These are phyloP conservation scores for Rhododendron ferrugineum DNA, from an alignment of 148 eudicot genomes.

Conservation along the genomic window DNA sequence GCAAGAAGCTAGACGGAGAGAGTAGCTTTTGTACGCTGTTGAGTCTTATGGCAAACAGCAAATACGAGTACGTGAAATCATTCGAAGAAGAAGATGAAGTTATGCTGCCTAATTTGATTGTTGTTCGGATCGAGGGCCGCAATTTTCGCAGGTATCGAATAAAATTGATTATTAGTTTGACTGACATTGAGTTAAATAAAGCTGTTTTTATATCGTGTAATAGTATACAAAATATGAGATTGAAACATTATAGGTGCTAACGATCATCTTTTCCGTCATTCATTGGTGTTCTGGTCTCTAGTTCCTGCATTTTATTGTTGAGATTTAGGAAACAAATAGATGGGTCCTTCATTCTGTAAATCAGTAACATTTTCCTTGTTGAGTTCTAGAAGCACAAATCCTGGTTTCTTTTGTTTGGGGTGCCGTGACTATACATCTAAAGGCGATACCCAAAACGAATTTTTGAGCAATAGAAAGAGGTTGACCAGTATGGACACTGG, in stretches of 20 bases:
- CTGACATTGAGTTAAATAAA: neutral
- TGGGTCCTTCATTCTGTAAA: neutral
- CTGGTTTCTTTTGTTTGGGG: neutral
- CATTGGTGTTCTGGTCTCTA: neutral
- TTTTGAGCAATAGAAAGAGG: neutral
- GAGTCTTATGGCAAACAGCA: constrained; percentile 78
- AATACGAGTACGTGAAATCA: constrained; percentile 76
- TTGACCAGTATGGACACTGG: neutral
- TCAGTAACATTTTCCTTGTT: neutral
- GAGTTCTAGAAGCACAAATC: neutral
- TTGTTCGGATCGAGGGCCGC: constrained; percentile 51
- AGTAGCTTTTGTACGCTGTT: neutral
- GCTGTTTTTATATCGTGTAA: neutral
- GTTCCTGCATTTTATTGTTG: neutral
- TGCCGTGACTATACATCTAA: neutral
- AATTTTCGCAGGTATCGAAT: constrained; percentile 48
- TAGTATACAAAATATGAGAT: neutral
- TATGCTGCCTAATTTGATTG: constrained; percentile 52
- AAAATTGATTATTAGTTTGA: neutral
- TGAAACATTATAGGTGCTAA: neutral
- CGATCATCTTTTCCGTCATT: neutral
- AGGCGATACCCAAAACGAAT: neutral
- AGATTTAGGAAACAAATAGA: neutral
- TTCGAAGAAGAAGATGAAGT: constrained; percentile 69
- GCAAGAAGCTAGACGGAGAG: neutral